Percentiles rank a stretch among this genome's conserved stretches.
phyloP scores from a whole-genome alignment of 441 rosid species.

The Brassica hybrid region DNA sequence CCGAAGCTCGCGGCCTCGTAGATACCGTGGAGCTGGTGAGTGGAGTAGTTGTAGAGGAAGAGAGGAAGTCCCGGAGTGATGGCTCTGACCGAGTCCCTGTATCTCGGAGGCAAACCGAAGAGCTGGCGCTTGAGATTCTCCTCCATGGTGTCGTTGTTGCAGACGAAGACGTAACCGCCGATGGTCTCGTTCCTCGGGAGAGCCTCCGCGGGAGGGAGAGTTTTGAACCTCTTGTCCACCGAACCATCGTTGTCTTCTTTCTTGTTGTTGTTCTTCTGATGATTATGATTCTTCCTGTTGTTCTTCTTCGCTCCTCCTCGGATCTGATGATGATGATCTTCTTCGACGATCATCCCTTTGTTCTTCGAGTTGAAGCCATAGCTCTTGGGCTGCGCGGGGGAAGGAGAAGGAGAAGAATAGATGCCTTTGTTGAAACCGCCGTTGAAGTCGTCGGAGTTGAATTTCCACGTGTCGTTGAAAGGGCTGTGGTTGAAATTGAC shows the following conservation, averaged over 20 bases:
- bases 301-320: conserved; percentile 54
- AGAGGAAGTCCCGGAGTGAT: conserved; percentile 97
- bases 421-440: conserved; percentile 88
- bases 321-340: conserved; percentile 50
- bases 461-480: conserved; percentile 41
- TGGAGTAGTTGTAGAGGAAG: conserved; percentile 96
- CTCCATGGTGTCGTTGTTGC: conserved; percentile 98
- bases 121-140: conserved; percentile 95
- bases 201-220: conserved; percentile 93
- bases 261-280: conserved; percentile 21
- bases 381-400: conserved; percentile 12
- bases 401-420: conserved; percentile 41
- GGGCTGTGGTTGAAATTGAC: conserved; percentile 11
- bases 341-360: conserved; percentile 53
- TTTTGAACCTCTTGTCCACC: conserved; percentile 93
- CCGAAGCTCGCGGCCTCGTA: conserved; percentile 98
- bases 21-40: conserved; percentile 97
- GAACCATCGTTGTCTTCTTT: conserved; percentile 40
- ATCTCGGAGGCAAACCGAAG: conserved; percentile 96
- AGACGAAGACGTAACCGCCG: conserved; percentile 97
- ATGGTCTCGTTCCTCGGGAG: conserved; percentile 87
- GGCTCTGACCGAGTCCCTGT: conserved; percentile 92
- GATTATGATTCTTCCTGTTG: conserved; percentile 54
- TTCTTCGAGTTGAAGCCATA: conserved; percentile 49
- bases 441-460: conserved; percentile 45